These are phyloP conservation scores for Lasiodiplodia sp. DNA, from an alignment of 2,329 filamentous ascomycete species.

Conservation along the genomic window DNA sequence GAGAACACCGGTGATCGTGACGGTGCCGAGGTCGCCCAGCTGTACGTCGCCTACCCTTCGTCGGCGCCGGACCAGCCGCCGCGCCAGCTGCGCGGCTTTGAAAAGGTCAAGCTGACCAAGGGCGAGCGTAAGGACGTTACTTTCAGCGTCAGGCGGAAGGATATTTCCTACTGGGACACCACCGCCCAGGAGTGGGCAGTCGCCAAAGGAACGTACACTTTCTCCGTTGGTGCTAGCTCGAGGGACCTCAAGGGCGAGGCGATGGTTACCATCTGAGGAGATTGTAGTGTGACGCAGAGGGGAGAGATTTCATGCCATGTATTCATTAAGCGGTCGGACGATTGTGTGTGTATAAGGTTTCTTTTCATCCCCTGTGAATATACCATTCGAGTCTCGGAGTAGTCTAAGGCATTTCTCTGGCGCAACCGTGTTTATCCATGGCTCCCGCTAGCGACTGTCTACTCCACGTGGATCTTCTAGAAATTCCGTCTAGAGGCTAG, in stretches of 20 bases:
- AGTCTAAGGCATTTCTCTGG: not conserved
- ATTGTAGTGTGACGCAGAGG: not conserved
- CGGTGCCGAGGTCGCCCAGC: conserved; percentile 34
- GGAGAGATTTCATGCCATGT: not conserved
- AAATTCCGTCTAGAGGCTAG: not conserved
- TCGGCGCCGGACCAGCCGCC: conserved; percentile 28
- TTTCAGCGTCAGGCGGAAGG: conserved; percentile 30
- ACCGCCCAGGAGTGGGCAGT: conserved; percentile 32
- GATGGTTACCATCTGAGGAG: not conserved
- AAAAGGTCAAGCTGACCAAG: conserved; percentile 30
- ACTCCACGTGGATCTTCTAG: not conserved
- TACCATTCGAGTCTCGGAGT: not conserved
- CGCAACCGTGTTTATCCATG: not conserved
- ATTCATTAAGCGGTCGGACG: not conserved
- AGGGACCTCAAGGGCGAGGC: conserved; percentile 20
- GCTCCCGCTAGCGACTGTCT: not conserved
- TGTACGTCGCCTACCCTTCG: conserved; percentile 32
- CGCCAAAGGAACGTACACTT: conserved; percentile 19
- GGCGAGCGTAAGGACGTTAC: conserved; percentile 28
- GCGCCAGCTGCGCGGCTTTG: conserved; percentile 32
- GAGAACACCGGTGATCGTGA: conserved; percentile 32
- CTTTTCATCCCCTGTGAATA: not conserved
- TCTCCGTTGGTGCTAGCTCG: conserved; percentile 28
- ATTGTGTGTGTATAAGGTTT: not conserved
- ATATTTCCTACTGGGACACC: conserved; percentile 33